A percentile compares a stretch with the other conserved stretches of the same genome.
phyloP scores from a whole-genome alignment of 78 protist species.

The Protostelium mycophagum region DNA sequence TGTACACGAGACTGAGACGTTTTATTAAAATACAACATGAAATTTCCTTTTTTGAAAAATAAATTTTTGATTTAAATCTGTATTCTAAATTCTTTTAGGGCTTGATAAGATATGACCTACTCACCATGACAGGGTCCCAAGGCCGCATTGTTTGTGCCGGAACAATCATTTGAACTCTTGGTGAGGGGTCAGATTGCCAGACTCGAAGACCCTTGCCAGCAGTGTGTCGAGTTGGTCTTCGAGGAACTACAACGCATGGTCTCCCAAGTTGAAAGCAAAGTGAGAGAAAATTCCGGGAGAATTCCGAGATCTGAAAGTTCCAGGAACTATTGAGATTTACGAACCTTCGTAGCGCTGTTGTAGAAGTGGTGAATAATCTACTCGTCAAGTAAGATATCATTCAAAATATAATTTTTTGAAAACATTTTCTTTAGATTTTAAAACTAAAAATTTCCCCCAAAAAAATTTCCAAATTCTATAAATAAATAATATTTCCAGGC shows the following conservation, averaged over 20 bases:
- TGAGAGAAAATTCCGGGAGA: not conserved
- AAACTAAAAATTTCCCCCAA: too few relatives aligned
- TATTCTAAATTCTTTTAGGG: too few relatives aligned
- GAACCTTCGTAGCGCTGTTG: slow-evolving; percentile 33
- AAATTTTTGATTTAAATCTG: too few relatives aligned
- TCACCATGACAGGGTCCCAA: slow-evolving; percentile 69
- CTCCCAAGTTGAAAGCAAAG: slow-evolving; percentile 41
- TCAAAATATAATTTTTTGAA: not conserved
- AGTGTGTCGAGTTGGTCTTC: slow-evolving; percentile 81
- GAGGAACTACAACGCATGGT: slow-evolving; percentile 80
- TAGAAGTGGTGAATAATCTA: slow-evolving; percentile 49
- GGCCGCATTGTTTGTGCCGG: slow-evolving; percentile 88
- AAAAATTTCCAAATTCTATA: too few relatives aligned
- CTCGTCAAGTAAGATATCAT: slow-evolving; percentile 20
- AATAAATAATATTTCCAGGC: too few relatives aligned
- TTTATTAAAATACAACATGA: too few relatives aligned
- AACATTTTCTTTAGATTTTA: too few relatives aligned
- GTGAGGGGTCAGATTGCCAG: slow-evolving; percentile 61
- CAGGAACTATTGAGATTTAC: slow-evolving; percentile 44
- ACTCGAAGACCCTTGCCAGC: slow-evolving; percentile 67
- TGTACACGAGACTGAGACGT: slow-evolving; percentile 2
- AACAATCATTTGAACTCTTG: slow-evolving; percentile 83
- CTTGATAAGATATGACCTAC: too few relatives aligned
- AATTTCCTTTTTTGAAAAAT: not conserved
- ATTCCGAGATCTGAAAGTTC: not conserved